Evolutionary conservation across 441 rosid species (phyloP).

Genomic region (Populus hybrid): DNA sequence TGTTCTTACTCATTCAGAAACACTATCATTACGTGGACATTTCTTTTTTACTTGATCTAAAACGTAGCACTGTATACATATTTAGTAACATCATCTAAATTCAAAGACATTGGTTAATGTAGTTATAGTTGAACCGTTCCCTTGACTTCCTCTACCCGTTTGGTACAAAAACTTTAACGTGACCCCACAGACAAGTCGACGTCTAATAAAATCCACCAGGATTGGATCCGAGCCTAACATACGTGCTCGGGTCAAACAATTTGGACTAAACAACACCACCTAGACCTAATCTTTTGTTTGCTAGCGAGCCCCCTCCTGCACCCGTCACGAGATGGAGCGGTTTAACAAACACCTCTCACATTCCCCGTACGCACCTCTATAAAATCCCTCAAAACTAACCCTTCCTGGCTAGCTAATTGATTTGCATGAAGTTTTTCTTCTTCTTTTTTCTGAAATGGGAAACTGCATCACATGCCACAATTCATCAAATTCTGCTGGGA

Average conservation of each 20-base stretch:
- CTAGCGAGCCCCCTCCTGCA: slow-evolving; percentile 44
- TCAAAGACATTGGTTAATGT: slow-evolving; percentile 8
- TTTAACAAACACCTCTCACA: slow-evolving; percentile 55
- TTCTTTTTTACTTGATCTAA: too few species aligned
- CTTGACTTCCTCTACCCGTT: slow-evolving; percentile 19
- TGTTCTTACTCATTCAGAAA: too few species aligned
- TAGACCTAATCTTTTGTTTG: slow-evolving; percentile 23
- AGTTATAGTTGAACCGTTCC: slow-evolving; percentile 42
- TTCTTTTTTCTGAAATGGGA: slow-evolving; percentile 40
- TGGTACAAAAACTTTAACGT: neutral
- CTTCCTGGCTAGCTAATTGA: neutral
- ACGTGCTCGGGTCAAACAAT: neutral
- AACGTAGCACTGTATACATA: too few species aligned
- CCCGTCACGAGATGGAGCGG: slow-evolving; percentile 61
- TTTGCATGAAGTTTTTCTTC: neutral
- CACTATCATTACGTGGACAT: too few species aligned
- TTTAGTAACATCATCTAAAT: too few species aligned
- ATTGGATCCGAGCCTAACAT: neutral
- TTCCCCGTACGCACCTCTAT: slow-evolving; percentile 3
- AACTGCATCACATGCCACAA: slow-evolving; percentile 30
- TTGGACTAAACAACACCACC: slow-evolving; percentile 12
- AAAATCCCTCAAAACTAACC: neutral
- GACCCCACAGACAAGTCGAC: neutral
- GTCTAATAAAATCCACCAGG: neutral
- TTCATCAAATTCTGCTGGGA: slow-evolving; percentile 33